Evolutionary conservation across 2,329 filamentous ascomycete genomes (phyloP), one percentile per base, ranked within the genome.

Genomic region (Colletotrichum sp.): DNA sequence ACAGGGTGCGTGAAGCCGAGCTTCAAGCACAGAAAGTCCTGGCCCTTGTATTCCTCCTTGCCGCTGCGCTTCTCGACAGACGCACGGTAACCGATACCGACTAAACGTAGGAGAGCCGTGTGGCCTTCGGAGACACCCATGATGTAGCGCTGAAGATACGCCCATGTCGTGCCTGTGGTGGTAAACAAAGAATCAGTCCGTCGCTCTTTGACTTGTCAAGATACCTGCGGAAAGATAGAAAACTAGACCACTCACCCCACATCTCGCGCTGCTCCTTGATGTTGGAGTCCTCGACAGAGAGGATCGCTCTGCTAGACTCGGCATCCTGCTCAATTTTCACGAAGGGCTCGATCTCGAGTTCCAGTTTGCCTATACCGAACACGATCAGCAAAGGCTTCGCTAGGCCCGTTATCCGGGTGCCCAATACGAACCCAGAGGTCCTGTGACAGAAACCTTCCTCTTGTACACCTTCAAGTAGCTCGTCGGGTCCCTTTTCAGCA

Each of bases 1-100:
- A 99, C 95, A 1, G 96, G 94, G 89, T 99, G 97, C 77, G 96
- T 98, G 87, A 96, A 99, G 74, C 97, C 97, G 71, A 99, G 94
- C 89, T 98, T 98, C 79, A 99, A 88, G 77, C 94, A 95, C 56
- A 99, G 93, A 80, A 98, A 98, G 83, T 95, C 91, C 86, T 98
- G 96, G 56, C 94, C 96, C 1, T 92, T 92, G 82, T 93, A 98
- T 82, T 93, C 89, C 75, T 94, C 92, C 75, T 94, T 95, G 39
- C 88, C 92, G 28, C 94, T 94, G 52, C 90, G 93, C 74, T 93
- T 87, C 85, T 98, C 96, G 79, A 99, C 91, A 6, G 92, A 94
- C 18, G 97, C 97, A 85, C 96, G 92, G 90, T 98, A 99, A 76
- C 97, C 97, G 75, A 99, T 97, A 82, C 97, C 97, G 32, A 98